Percentiles rank a stretch among this genome's conserved stretches.
Conservation (phyloP, 2,329 filamentous ascomycete species). For the Calonectria hongkongensis region DNA sequence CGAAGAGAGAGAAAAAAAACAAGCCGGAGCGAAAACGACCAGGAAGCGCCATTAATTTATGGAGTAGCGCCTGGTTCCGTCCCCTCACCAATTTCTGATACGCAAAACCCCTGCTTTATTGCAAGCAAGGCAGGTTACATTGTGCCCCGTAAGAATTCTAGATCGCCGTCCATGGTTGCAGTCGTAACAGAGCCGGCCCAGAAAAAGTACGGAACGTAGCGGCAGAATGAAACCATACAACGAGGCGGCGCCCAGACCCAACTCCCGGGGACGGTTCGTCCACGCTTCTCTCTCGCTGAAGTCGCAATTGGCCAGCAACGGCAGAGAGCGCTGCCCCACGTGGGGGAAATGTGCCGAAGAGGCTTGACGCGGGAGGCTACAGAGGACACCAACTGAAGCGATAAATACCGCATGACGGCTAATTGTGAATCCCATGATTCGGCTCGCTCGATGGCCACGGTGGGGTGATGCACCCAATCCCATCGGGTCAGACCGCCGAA, state of each 20-base stretch:
- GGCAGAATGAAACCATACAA: background rate
- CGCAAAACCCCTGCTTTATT: background rate
- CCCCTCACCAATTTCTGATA: constrained; percentile 12
- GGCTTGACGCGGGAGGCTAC: background rate
- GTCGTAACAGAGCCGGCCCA: background rate
- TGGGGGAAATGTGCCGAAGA: constrained; percentile 16
- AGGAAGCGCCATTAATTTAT: background rate
- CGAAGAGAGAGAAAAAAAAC: background rate
- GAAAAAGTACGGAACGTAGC: background rate
- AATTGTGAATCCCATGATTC: background rate
- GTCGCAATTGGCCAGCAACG: background rate
- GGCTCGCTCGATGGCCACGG: background rate
- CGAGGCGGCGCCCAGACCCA: background rate
- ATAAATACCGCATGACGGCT: constrained; percentile 23
- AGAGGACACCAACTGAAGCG: background rate
- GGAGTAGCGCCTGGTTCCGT: constrained; percentile 1
- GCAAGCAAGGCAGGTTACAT: background rate
- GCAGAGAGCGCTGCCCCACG: background rate
- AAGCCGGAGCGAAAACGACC: background rate
- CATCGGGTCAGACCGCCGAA: constrained; percentile 22
- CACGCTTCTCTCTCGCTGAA: background rate
- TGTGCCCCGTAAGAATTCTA: background rate
- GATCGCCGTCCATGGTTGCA: background rate
- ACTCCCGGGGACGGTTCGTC: background rate
- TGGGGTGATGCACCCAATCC: constrained; percentile 17